Evolutionary conservation across 139 green algal species (phyloP).

Genomic region (Closterium sp.): DNA sequence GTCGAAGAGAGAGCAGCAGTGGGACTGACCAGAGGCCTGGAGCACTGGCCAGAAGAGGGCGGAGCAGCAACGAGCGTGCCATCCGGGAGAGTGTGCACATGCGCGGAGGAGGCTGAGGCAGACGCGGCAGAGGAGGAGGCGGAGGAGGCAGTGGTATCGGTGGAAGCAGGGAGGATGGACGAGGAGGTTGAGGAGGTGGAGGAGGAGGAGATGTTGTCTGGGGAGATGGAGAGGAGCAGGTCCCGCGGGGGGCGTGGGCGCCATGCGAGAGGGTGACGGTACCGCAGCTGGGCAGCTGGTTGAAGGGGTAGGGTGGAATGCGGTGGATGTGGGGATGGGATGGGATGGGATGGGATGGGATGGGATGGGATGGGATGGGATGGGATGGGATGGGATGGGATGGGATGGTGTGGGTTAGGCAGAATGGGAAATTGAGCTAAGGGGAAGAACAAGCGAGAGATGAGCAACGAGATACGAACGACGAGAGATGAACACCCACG

Average conservation of each 20-base stretch:
- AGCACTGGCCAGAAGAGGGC: neutral
- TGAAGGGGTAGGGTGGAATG: neutral
- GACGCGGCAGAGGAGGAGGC: neutral
- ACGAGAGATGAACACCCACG: no score
- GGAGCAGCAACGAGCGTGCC: neutral
- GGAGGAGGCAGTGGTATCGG: neutral
- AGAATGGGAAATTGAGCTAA: no score
- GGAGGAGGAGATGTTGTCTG: conserved; percentile 1
- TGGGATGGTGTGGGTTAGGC: no score
- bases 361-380: no score
- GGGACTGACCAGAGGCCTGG: neutral
- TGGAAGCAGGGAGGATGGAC: neutral
- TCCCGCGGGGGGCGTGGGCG: neutral
- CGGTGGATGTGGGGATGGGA: neutral
- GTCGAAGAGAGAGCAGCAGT: neutral
- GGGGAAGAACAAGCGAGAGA: no score
- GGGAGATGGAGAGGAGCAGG: conserved; percentile 29
- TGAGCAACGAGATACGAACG: no score
- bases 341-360: neutral
- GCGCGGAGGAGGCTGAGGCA: neutral
- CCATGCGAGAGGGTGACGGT: conserved; percentile 29
- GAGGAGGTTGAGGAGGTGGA: neutral
- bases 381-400: no score
- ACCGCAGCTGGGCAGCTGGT: conserved; percentile 22
- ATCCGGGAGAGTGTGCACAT: neutral